These are phyloP conservation scores for Fusarium sp. DNA, from an alignment of 2,329 filamentous ascomycete species.

Conservation along the genomic window DNA sequence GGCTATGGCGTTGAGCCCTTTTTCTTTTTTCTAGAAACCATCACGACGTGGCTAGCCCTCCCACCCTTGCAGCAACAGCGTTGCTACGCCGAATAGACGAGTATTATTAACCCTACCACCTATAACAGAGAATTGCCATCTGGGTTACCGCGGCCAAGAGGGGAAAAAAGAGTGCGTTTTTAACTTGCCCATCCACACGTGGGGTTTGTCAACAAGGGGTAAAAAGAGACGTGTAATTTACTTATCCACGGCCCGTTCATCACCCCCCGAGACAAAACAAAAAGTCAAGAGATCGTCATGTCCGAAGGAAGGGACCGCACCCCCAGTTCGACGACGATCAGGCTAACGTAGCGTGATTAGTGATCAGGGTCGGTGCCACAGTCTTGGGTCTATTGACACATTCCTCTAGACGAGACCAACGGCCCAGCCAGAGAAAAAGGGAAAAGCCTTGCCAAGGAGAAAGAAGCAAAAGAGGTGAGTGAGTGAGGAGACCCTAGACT, in stretches of 20 bases:
- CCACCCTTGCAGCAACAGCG: not conserved
- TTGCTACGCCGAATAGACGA: not conserved
- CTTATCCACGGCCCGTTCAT: too few relatives aligned
- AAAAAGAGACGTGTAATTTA: not conserved
- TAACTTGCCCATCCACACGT: not conserved
- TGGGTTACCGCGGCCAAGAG: not conserved
- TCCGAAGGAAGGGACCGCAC: not conserved
- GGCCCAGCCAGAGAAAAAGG: not conserved
- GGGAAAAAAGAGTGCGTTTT: not conserved
- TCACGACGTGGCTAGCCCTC: not conserved
- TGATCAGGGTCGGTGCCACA: conserved; percentile 6
- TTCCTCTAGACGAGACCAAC: not conserved
- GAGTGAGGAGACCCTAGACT: not conserved
- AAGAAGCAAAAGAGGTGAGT: not conserved
- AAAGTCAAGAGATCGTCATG: not conserved
- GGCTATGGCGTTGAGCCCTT: not conserved
- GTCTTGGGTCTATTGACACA: conserved; percentile 4
- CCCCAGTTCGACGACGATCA: not conserved
- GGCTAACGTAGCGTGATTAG: conserved; percentile 13
- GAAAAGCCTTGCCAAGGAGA: not conserved
- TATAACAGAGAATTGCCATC: not conserved
- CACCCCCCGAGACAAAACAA: not conserved
- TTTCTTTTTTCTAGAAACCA: conserved; percentile 8
- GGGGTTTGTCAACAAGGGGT: not conserved
- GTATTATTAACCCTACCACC: not conserved